Conservation (phyloP, 371 early-diverging fungal species). For the Smittium culicis region DNA sequence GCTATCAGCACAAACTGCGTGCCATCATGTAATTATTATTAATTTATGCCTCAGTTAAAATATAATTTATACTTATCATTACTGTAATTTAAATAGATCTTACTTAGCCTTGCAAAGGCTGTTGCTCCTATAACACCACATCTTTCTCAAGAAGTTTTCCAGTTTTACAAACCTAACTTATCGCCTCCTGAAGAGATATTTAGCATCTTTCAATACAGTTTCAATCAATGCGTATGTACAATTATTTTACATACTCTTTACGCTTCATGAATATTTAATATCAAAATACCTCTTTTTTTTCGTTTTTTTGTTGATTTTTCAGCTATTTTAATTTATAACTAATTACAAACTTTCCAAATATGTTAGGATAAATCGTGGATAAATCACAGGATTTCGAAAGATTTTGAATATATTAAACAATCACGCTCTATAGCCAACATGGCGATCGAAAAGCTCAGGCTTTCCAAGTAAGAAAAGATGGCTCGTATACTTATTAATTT, state of each 20-base stretch:
- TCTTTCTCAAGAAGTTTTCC: slow-evolving; percentile 67
- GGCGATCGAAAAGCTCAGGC: slow-evolving; percentile 48
- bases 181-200: slow-evolving; percentile 11
- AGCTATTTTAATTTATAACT: background rate
- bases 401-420: slow-evolving; percentile 41
- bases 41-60: slow-evolving; percentile 11
- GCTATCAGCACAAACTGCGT: slow-evolving; percentile 49
- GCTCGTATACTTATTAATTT: no score
- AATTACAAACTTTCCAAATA: background rate
- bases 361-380: slow-evolving; percentile 39
- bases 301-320: background rate
- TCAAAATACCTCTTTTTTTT: no score
- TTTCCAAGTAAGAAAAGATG: slow-evolving; percentile 35
- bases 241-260: background rate
- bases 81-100: slow-evolving; percentile 7
- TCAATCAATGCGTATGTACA: slow-evolving; percentile 37
- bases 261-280: no score
- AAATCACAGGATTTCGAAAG: slow-evolving; percentile 31
- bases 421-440: slow-evolving; percentile 49
- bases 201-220: slow-evolving; percentile 46
- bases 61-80: background rate
- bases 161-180: slow-evolving; percentile 38
- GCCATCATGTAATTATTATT: slow-evolving; percentile 38
- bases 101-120: slow-evolving; percentile 45
- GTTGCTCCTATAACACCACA: slow-evolving; percentile 58